Evolutionary conservation across 2,329 filamentous ascomycete genomes (phyloP), one percentile per base, ranked within the genome.

Genomic region (Zopfia rhizophila): DNA sequence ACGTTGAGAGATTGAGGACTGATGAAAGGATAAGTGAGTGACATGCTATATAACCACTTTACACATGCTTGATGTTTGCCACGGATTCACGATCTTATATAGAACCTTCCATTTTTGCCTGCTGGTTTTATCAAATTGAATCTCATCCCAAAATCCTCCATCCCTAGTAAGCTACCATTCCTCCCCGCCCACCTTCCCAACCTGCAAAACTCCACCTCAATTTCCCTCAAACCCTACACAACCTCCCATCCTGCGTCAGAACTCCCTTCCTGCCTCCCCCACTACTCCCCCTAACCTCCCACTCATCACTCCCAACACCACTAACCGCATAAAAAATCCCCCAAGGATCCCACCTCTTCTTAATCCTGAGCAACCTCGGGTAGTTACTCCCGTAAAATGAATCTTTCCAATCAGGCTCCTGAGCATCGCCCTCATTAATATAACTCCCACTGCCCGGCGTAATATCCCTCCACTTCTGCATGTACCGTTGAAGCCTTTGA

Each of bases 401-500:
- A 1, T 51, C 21, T 39, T 61, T 58, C 54, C 55, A 68, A 18
- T 45, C 43, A 47, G 51, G 49, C 32, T 62, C 60, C 53, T 63
- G 61, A 45, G 57, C 58, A 52, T 66, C 61, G 8, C 60, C 62
- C 18, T 66, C 65, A 37, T 65, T 65, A 25, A 62, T 52, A 51
- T 66, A 66, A 38, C 50, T 53, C 28, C 63, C 61, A 23, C 48
- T 42, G 5, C 51, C 55, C 0, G 52, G 53, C 2, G 58, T 57
- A 7, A 62, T 47, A 45, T 62, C 58, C 3, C 60, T 30, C 60
- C 60, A 66, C 7, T 5, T 30, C 49, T 63, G 54, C 53, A 64
- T 60, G 29, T 54, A 62, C 16, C 7, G 17, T 29, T 63, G 55
- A 46, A 66, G 23, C 10, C 53, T 31, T 3, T 49, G 40, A 21